Conservation (phyloP, 2,329 filamentous ascomycete genomes). For the Pyricularia pennisetigena region DNA sequence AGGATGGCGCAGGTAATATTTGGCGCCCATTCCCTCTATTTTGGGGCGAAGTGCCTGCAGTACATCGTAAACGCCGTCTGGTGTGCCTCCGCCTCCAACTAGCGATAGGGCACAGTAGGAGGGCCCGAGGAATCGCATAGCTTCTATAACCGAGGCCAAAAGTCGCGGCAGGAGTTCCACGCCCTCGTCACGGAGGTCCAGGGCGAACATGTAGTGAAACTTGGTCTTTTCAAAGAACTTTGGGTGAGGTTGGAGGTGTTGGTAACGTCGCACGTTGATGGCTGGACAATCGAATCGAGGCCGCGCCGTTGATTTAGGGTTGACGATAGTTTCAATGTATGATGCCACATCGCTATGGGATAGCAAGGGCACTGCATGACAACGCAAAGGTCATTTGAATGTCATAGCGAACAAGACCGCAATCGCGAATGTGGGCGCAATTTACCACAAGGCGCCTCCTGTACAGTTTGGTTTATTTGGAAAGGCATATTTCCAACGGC, state of each 20-base stretch:
- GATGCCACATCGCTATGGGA: background rate
- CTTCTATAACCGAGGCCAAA: slow-evolving; percentile 40
- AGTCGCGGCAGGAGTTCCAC: slow-evolving; percentile 35
- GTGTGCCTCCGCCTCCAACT: slow-evolving; percentile 47
- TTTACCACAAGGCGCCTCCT: background rate
- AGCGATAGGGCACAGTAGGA: slow-evolving; percentile 41
- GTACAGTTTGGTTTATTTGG: background rate
- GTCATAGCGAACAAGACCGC: background rate
- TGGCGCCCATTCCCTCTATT: slow-evolving; percentile 25
- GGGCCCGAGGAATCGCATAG: slow-evolving; percentile 37
- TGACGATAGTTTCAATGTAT: slow-evolving; percentile 12
- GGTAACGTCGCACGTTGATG: slow-evolving; percentile 6
- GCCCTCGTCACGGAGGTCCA: slow-evolving; percentile 35
- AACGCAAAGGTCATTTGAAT: background rate
- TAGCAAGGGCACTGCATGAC: background rate
- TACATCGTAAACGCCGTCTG: slow-evolving; percentile 40
- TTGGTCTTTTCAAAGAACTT: background rate
- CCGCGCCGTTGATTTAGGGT: slow-evolving; percentile 4
- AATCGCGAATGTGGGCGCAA: background rate
- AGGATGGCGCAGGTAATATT: slow-evolving; percentile 31
- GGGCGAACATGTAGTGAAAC: slow-evolving; percentile 37
- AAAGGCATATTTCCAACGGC: background rate
- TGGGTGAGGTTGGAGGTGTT: slow-evolving; percentile 6
- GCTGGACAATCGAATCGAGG: slow-evolving; percentile 11
- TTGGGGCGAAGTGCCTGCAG: slow-evolving; percentile 28